Percentiles rank a stretch among this genome's conserved stretches.
These are phyloP conservation scores for Aureobasidium sp. DNA, from an alignment of 2,329 filamentous ascomycete genomes.

Conservation along the genomic window DNA sequence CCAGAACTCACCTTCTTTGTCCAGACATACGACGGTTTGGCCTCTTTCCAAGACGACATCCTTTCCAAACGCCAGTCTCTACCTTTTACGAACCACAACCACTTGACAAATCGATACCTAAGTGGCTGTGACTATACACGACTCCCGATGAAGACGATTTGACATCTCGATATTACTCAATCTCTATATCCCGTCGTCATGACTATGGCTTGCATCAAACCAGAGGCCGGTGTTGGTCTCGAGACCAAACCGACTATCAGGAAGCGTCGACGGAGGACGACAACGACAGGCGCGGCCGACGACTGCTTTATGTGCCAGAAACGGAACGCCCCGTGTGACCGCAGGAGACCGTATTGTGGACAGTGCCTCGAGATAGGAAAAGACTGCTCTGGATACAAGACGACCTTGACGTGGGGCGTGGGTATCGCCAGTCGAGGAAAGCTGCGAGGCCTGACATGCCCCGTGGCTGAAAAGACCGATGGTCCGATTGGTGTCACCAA, in stretches of 20 bases:
- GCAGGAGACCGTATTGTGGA: constrained; percentile 86
- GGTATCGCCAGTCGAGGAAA: constrained; percentile 94
- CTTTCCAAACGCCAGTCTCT: background rate
- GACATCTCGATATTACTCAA: background rate
- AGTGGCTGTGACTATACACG: background rate
- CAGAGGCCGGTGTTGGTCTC: background rate
- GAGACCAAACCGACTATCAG: constrained; percentile 20
- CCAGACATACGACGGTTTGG: background rate
- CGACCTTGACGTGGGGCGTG: constrained; percentile 91
- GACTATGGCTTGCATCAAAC: background rate
- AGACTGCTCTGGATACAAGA: constrained; percentile 94
- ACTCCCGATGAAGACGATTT: background rate
- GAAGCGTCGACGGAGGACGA: constrained; percentile 78
- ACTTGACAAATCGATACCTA: background rate
- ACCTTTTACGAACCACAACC: background rate
- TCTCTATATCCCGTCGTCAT: background rate
- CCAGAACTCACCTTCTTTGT: background rate
- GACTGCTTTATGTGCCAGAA: constrained; percentile 93
- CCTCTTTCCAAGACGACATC: background rate
- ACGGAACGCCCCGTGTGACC: constrained; percentile 76
- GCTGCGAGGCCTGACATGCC: constrained; percentile 75
- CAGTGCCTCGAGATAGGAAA: constrained; percentile 86
- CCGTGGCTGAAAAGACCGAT: constrained; percentile 42
- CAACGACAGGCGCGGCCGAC: constrained; percentile 79
- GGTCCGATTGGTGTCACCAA: constrained; percentile 21